Evolutionary conservation across 2,329 filamentous ascomycete genomes (phyloP).

Genomic region (Aureobasidium sp.): DNA sequence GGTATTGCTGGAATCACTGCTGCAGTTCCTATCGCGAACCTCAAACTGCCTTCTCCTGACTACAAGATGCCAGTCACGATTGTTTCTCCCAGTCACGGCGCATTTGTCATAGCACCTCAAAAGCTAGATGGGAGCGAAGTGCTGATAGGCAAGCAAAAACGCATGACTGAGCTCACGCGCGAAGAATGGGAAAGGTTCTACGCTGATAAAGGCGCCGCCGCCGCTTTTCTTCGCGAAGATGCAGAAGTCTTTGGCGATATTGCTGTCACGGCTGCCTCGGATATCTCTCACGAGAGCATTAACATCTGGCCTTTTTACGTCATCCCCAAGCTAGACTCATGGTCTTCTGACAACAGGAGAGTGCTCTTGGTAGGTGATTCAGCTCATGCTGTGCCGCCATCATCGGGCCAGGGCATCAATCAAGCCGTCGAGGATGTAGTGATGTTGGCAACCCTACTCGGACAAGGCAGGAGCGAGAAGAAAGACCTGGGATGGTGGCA

Average conservation of each 20-base stretch:
- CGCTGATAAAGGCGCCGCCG: conserved; percentile 19
- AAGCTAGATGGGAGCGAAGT: conserved; percentile 26
- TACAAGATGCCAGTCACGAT: conserved; percentile 27
- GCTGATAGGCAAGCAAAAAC: conserved; percentile 29
- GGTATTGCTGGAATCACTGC: conserved; percentile 17
- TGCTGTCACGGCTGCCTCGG: conserved; percentile 18
- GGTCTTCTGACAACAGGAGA: conserved; percentile 32
- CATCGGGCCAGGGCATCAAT: conserved; percentile 46
- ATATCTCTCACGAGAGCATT: conserved; percentile 12
- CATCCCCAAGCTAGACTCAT: conserved; percentile 34
- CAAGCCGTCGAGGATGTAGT: conserved; percentile 50
- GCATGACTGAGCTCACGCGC: conserved; percentile 24
- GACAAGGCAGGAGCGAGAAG: neutral
- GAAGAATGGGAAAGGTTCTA: conserved; percentile 27
- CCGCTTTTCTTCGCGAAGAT: conserved; percentile 14
- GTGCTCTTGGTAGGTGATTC: conserved; percentile 49
- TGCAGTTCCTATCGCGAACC: conserved; percentile 16
- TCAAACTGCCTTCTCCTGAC: conserved; percentile 17
- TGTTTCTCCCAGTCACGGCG: conserved; percentile 25
- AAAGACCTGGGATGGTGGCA: neutral
- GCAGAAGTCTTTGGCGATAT: conserved; percentile 7
- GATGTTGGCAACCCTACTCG: conserved; percentile 34
- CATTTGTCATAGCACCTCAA: conserved; percentile 32
- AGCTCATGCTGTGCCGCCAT: conserved; percentile 47
- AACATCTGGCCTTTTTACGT: conserved; percentile 22